phyloP scores from a whole-genome alignment of 108 stramenopile genomes.

The Halocafeteria seosinensis region DNA sequence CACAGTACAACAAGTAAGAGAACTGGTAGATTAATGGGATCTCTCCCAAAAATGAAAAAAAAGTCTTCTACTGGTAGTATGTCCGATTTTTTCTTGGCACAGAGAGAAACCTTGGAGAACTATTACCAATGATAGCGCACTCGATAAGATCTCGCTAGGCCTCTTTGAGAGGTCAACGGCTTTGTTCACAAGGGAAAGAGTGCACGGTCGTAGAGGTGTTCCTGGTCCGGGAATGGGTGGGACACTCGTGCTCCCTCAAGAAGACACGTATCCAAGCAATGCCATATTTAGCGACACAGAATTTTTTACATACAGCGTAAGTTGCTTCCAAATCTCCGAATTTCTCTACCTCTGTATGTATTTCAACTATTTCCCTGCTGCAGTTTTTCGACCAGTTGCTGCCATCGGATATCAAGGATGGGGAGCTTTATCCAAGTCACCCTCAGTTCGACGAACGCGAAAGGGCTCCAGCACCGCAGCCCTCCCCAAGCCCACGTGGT shows the following conservation, averaged over 20 bases:
- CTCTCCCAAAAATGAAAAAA: neutral
- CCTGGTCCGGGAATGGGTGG: neutral
- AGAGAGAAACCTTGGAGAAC: neutral
- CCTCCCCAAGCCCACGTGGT: too few species aligned
- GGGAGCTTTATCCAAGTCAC: too few species aligned
- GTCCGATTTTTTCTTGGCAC: neutral
- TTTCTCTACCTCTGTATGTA: too few species aligned
- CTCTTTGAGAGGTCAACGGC: neutral
- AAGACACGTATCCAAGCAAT: neutral
- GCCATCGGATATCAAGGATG: too few species aligned
- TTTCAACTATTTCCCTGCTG: too few species aligned
- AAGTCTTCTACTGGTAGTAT: neutral
- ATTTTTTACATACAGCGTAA: too few species aligned
- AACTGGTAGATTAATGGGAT: neutral
- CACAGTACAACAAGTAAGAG: neutral
- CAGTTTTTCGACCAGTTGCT: too few species aligned
- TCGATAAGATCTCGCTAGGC: neutral
- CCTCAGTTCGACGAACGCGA: too few species aligned
- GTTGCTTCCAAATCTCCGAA: too few species aligned
- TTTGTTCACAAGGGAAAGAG: neutral
- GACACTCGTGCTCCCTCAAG: neutral
- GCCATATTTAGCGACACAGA: neutral
- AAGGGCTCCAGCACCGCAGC: too few species aligned
- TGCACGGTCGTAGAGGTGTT: neutral
- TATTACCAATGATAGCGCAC: neutral